Base-by-base conservation (phyloP, 1,284 basidiomycete species). In the Pisolithus thermaeus region DNA sequence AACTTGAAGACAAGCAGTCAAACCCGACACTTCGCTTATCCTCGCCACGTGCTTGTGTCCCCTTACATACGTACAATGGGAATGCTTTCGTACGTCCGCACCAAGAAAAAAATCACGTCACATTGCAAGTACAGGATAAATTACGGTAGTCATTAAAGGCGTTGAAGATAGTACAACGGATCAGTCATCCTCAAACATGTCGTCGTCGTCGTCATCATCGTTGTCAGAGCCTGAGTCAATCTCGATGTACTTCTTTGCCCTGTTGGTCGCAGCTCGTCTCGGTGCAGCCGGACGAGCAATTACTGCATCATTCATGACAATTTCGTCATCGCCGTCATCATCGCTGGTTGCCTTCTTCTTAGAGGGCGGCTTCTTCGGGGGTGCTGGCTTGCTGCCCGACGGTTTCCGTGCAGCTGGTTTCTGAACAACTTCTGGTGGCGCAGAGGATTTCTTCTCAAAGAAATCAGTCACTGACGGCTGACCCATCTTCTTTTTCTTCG, bases 401-500 rank as follows among this genome's bases (percentile, higher is more conserved):
- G 78, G 68, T 58, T 81, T 83, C 45, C 75, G 70, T 36, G 63
- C 58, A 6, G 69, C 57, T 6, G 61, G 53, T 48, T 68, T 69
- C 59, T 73, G 76, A 46, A 61, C 59, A 42, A 59, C 53, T 35
- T 66, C 67, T 18, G 66, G 61, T 6, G 65, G 59, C 2, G 61
- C 61, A 27, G 71, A 66, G 23, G 67, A 68, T 8, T 72, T 70
- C 58, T 86, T 84, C 42, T 72, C 72, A 53, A 85, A 83, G 69
- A 83, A 83, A 59, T 84, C 80, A 1, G 79, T 77, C 36, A 82
- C 72, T 1, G 74, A 65, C 0, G 74, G 63, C 56, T 79, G 77
- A 0, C 68, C 35, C 39, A 64, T 64, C 54, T 78, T 78, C 57
- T 72, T 72, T 64, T 79, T 82, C 67, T 78, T 78, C 0, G 72